Evolutionary conservation across 768 basidiomycete species (phyloP).

Genomic region (Terana coerulea): DNA sequence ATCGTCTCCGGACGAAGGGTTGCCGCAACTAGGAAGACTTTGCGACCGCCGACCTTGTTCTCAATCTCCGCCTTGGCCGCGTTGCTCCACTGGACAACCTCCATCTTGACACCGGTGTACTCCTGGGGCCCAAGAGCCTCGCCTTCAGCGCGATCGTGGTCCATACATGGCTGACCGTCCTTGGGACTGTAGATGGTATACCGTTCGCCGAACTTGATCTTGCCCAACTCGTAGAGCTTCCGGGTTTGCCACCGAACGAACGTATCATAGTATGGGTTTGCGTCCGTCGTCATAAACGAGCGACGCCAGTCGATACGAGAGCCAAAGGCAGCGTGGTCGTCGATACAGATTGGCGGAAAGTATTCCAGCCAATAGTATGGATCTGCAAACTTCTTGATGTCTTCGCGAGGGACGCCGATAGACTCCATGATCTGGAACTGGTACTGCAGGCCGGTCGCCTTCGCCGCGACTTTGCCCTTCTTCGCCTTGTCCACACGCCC

Average conservation of each 20-base stretch:
- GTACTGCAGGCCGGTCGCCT: constrained; percentile 90
- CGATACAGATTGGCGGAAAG: constrained; percentile 93
- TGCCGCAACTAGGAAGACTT: constrained; percentile 91
- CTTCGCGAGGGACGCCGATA: constrained; percentile 79
- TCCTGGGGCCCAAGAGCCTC: constrained; percentile 95
- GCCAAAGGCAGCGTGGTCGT: constrained; percentile 84
- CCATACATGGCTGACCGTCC: constrained; percentile 99
- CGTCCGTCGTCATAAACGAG: constrained; percentile 88
- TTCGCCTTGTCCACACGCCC: constrained; percentile 73
- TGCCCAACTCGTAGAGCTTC: constrained; percentile 79
- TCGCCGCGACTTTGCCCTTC: constrained; percentile 92
- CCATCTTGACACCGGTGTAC: constrained; percentile 93
- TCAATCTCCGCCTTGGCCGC: constrained; percentile 61
- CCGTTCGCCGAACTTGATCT: constrained; percentile 97
- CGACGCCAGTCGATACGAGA: constrained; percentile 97
- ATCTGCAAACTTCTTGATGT: constrained; percentile 97
- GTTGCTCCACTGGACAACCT: constrained; percentile 81
- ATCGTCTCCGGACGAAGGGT: constrained; percentile 96
- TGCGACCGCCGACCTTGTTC: constrained; percentile 69
- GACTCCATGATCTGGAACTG: constrained; percentile 99
- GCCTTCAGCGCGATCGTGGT: constrained; percentile 94
- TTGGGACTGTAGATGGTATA: constrained; percentile 99
- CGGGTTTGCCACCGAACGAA: constrained; percentile 99
- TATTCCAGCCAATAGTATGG: constrained; percentile 89
- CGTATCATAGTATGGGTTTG: constrained; percentile 95